A percentile compares a stretch with the other conserved stretches of the same genome.
phyloP scores from a whole-genome alignment of 805 yeast species.

The Yamadazyma paraphyllophila region DNA sequence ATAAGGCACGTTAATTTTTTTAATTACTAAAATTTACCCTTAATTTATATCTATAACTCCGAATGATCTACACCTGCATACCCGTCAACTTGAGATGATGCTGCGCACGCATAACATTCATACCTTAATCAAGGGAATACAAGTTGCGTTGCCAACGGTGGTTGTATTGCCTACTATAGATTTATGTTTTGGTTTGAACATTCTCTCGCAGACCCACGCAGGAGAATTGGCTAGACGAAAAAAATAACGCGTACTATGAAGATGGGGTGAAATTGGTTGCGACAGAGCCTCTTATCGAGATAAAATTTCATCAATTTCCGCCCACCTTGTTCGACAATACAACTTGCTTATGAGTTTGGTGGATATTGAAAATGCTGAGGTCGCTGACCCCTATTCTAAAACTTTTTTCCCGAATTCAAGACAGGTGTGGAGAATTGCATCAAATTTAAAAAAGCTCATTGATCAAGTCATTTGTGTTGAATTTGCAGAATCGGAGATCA shows the following conservation, averaged over 20 bases:
- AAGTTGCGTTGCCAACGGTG: too few species aligned
- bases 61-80: too few species aligned
- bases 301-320: background rate
- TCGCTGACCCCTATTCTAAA: constrained; percentile 14
- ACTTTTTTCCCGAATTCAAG: constrained; percentile 55
- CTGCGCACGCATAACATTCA: too few species aligned
- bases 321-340: too few species aligned
- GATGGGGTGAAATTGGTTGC: constrained; percentile 4
- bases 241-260: background rate
- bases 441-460: constrained; percentile 69
- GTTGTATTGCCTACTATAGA: background rate
- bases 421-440: constrained; percentile 65
- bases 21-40: too few species aligned
- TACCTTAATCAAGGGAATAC: too few species aligned
- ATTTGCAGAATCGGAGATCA: constrained; percentile 49
- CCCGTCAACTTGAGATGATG: too few species aligned
- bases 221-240: background rate
- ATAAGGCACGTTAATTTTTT: background rate
- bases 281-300: background rate
- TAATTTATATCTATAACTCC: too few species aligned
- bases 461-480: constrained; percentile 70
- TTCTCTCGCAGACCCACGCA: background rate
- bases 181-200: background rate
- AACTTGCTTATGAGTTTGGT: background rate
- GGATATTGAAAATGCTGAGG: constrained; percentile 1